phyloP scores from a whole-genome alignment of 768 basidiomycete species.

The Amanita phalloides region DNA sequence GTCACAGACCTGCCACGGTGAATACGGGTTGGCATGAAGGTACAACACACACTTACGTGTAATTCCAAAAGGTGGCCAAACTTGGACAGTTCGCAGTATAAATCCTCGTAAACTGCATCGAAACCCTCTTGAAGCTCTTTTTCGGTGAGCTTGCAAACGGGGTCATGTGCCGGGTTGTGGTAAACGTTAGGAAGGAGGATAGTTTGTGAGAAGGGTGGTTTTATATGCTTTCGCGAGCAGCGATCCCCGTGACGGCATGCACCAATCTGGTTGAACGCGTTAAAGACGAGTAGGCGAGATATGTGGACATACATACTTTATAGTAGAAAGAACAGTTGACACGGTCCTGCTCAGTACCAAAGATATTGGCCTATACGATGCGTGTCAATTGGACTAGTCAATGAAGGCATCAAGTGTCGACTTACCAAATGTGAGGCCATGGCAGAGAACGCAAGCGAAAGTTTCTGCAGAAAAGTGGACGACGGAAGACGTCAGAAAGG shows the following conservation, averaged over 20 bases:
- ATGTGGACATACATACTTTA: constrained; percentile 44
- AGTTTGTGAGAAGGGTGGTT: constrained; percentile 95
- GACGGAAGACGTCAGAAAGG: background rate
- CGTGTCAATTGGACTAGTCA: background rate
- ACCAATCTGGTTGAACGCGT: constrained; percentile 59
- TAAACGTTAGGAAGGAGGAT: constrained; percentile 96
- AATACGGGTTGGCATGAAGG: constrained; percentile 1
- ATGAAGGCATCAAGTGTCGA: constrained; percentile 2
- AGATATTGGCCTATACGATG: constrained; percentile 72
- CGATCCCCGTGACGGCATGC: constrained; percentile 98
- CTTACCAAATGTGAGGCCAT: constrained; percentile 77
- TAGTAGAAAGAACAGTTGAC: constrained; percentile 99
- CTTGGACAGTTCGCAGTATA: constrained; percentile 90
- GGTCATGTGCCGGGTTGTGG: constrained; percentile 94
- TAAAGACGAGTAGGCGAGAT: background rate
- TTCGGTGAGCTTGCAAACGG: constrained; percentile 78
- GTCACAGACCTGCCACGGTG: constrained; percentile 68
- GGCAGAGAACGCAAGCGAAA: constrained; percentile 1
- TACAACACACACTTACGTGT: constrained; percentile 49
- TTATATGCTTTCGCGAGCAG: constrained; percentile 97
- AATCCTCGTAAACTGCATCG: constrained; percentile 89
- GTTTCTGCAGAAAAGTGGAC: background rate
- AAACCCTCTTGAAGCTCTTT: constrained; percentile 87
- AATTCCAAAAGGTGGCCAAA: constrained; percentile 94
- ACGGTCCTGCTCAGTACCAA: constrained; percentile 88